Base-by-base conservation (phyloP, 208 protist species). In the Leishmania mexicana region DNA sequence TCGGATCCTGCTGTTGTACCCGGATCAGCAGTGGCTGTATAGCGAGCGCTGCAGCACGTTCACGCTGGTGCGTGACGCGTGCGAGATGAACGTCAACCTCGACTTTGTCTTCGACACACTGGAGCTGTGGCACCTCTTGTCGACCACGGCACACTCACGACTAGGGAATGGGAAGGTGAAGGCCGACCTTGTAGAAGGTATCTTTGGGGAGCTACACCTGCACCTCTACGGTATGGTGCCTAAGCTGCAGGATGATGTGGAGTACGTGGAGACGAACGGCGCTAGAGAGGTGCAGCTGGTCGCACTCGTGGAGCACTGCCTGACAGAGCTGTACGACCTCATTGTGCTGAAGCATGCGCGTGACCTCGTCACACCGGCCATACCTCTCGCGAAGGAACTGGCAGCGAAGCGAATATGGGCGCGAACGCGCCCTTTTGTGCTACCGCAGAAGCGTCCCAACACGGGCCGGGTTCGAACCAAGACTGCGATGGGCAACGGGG, bases 311-410 rank as follows among this genome's bases (percentile, higher is more conserved):
- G 85, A 96, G 67, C 94, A 97, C 87, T 97, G 94, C 78, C 83
- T 96, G 24, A 94, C 89, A n/a, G 94, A 97, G 84, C 85, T 97
- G 38, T 96, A 96, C 70, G 94, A 97, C 79, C 85, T 97, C 11
- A 86, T 97, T 49, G 79, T 96, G 54, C 85, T 97, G 35, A 83
- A 87, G 53, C 88, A 92, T 53, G 81, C 86, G 0, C 86, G 87
- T n/a, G 87, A 91, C 75, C 73, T 96, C 35, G 86, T 85, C 81
- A 42, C 54, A 1, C 86, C 82, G 3, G 92, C 90, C 17, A 38
- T 97, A 2, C 93, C 94, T 6, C 85, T 97, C 51, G 94, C 93
- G 5, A 95, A 96, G 85, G 88, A 95, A 70, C 83, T 97, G n/a
- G 94, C 90, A 7, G 88, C 88, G 21, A 58, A 83, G 65, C 79